phyloP scores from a whole-genome alignment of 2,329 filamentous ascomycete species.

The Aplosporella prunicola region DNA sequence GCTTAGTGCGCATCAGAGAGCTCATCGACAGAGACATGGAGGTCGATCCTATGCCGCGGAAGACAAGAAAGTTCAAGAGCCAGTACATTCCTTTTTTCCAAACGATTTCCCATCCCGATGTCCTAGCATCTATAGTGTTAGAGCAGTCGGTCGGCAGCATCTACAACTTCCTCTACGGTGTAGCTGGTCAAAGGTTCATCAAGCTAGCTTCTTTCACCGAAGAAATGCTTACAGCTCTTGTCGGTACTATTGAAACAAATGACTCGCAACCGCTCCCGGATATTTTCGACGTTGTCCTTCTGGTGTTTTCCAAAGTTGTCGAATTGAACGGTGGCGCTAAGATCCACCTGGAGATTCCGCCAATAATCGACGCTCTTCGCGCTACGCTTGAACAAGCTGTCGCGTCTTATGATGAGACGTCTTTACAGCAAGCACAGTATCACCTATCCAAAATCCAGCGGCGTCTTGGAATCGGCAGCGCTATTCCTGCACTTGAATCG shows the following conservation, averaged over 20 bases:
- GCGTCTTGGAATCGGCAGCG: conserved; percentile 5
- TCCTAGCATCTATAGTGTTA: conserved; percentile 26
- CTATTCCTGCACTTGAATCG: neutral
- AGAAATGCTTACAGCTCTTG: conserved; percentile 10
- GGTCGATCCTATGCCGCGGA: no score
- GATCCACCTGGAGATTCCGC: conserved; percentile 17
- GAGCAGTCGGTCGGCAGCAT: conserved; percentile 26
- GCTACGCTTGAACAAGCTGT: neutral
- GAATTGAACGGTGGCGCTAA: conserved; percentile 15
- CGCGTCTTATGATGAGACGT: neutral
- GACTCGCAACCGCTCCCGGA: neutral
- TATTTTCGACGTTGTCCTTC: conserved; percentile 12
- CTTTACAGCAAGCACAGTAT: neutral
- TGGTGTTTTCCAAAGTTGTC: conserved; percentile 17
- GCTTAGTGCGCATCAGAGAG: conserved; percentile 14
- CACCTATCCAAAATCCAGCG: conserved; percentile 1
- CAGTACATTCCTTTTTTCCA: conserved; percentile 15
- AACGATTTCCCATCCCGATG: conserved; percentile 24
- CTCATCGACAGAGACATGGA: conserved; percentile 10
- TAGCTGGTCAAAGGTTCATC: conserved; percentile 22
- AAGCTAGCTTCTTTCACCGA: conserved; percentile 23
- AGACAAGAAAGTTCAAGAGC: neutral
- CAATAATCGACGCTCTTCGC: conserved; percentile 5
- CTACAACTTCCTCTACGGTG: conserved; percentile 28
- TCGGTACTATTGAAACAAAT: neutral